Evolutionary conservation across 768 basidiomycete genomes (phyloP).

Genomic region (Leccinum arenicola): DNA sequence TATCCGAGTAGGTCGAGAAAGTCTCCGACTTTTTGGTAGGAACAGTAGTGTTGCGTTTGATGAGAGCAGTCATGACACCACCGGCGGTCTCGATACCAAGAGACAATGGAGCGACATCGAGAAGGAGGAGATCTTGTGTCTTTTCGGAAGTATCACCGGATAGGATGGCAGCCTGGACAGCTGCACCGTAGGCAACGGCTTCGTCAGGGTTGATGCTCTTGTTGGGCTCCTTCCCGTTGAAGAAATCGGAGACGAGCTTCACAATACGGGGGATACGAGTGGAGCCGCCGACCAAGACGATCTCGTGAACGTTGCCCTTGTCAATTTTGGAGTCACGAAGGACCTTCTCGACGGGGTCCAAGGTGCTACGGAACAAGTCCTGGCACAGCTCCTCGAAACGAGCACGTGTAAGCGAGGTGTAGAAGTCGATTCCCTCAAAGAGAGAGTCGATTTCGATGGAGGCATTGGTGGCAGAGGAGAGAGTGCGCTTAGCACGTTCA

Average conservation of each 20-base stretch:
- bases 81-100: slow-evolving; percentile 98
- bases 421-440: slow-evolving; percentile 97
- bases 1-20: slow-evolving; percentile 98
- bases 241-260: slow-evolving; percentile 97
- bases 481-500: slow-evolving; percentile 97
- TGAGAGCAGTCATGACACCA: slow-evolving; percentile 98
- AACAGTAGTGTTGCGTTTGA: slow-evolving; percentile 98
- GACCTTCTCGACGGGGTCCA: slow-evolving; percentile 97
- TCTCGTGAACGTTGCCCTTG: slow-evolving; percentile 93
- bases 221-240: slow-evolving; percentile 98
- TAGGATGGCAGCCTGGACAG: slow-evolving; percentile 97
- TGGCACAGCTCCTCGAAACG: slow-evolving; percentile 68
- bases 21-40: slow-evolving; percentile 99
- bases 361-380: slow-evolving; percentile 89
- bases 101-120: slow-evolving; percentile 89
- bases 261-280: slow-evolving; percentile 98
- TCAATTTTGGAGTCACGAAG: slow-evolving; percentile 98
- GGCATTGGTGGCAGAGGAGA: slow-evolving; percentile 94
- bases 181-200: slow-evolving; percentile 98
- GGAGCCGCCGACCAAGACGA: slow-evolving; percentile 96
- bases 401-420: slow-evolving; percentile 96
- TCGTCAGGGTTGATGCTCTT: slow-evolving; percentile 99
- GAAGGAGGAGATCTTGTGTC: slow-evolving; percentile 92
- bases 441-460: slow-evolving; percentile 98
- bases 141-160: slow-evolving; percentile 98